Conservation (phyloP, 192 early-diverging fungal genomes). For the Dimargaris verticillata region DNA sequence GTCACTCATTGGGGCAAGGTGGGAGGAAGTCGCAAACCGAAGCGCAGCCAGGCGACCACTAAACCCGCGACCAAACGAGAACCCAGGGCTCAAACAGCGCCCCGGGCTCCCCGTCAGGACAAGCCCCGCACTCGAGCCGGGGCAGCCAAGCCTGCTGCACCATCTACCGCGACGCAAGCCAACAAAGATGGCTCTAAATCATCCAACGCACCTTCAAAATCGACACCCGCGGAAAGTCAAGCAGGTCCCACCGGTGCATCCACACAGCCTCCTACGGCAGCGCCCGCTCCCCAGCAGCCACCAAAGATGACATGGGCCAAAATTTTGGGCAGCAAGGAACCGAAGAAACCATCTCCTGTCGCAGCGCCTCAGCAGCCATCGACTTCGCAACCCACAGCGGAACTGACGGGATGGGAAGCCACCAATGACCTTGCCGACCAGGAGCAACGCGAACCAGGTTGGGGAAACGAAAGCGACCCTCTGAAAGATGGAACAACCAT, state of each 20-base stretch:
- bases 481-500: too few species aligned
- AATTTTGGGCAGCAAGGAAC: constrained; percentile 8
- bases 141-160: neutral
- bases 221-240: too few species aligned
- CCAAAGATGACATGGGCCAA: constrained; percentile 12
- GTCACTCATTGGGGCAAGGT: constrained; percentile 76
- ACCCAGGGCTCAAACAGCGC: neutral
- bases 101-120: neutral
- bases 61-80: neutral
- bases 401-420: too few species aligned
- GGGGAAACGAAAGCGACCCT: too few species aligned
- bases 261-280: too few species aligned
- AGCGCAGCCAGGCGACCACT: constrained; percentile 20
- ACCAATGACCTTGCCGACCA: too few species aligned
- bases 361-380: neutral
- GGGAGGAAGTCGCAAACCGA: constrained; percentile 40
- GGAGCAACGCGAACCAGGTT: too few species aligned
- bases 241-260: too few species aligned
- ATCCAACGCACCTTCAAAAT: too few species aligned
- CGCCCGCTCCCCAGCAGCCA: neutral
- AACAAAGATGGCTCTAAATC: too few species aligned
- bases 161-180: too few species aligned
- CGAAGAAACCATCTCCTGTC: neutral
- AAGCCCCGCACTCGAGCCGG: constrained; percentile 10
- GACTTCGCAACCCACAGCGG: too few species aligned